Evolutionary conservation across 306 rosid genomes (phyloP), one percentile per base, ranked within the genome.

Genomic region (Parietaria judaica): DNA sequence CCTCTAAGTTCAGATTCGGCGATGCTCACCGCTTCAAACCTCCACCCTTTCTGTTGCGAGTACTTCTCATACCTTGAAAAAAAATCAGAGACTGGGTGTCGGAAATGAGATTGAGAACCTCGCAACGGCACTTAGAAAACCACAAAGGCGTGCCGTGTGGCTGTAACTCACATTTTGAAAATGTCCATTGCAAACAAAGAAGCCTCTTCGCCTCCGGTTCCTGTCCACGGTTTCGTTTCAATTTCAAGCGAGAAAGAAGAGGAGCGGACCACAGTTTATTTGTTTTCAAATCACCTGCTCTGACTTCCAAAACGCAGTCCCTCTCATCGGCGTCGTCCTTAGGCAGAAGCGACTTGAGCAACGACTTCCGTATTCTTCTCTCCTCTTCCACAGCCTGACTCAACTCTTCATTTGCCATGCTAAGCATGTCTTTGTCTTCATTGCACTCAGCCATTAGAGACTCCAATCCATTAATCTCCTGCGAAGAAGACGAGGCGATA

Each of bases 141-240:
- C 9, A 41, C 45, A 5, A 41, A 52, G 31, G 44, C 31, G 53
- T 45, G 36, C 15, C 15, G 4, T 14, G 9, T 36, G 11, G 57
- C 34, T 57, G 47, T 67, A 63, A 67, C 87, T 76, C 74, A 87
- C 97, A 91, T 91, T 84, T 78, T 91, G 76, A 87, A 85, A 63
- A 87, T 73, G 68, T 87, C 96, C 91, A 87, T 85, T 14, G 97
- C 97, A 80, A 91, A 87, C 76, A 91, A 68, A 62, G 96, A 91
- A 67, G 97, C 97, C 72, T 91, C 96, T 70, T 87, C 96, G 48
- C 96, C 96, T 14, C 96, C 97, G 60, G 91, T 83, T 67, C 97
- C 95, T 90, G 77, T 45, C 55, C 39, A 58, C 48, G 49, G 15
- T 47, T 39, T 58, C 7, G 10, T 11, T 17, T 54, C 47, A 45